Evolutionary conservation across 495 filamentous ascomycete species (phyloP), one percentile per base, ranked within the genome.

Genomic region (Elaphomyces granulatus): DNA sequence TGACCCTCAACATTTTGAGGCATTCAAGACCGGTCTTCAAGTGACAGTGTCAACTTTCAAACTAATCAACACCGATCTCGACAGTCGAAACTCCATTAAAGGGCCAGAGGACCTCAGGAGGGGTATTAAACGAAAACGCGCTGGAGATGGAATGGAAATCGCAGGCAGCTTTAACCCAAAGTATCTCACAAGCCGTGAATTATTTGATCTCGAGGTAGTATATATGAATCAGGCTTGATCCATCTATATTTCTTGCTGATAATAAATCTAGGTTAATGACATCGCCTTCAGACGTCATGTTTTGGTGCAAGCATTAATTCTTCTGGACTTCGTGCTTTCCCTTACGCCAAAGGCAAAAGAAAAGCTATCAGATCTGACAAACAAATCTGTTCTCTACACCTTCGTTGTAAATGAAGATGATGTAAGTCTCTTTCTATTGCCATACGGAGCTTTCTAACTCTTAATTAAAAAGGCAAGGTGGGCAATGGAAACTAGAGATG

Each of bases 211-310:
- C 33, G 90, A 99, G 70, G 82, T 85, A 66, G 38, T 6, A 19
- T 38, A 23, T 10, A 17, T 32, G 1, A 16, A n/a, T n/a, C n/a
- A n/a, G n/a, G n/a, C n/a, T n/a, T n/a, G n/a, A n/a, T n/a, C n/a
- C n/a, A n/a, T n/a, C n/a, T n/a, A n/a, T n/a, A n/a, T n/a, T n/a
- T n/a, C n/a, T n/a, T n/a, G 38, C 15, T 42, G 4, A 38, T 10
- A 7, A n/a, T 23, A 28, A 15, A 20, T 45, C 15, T 48, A 87
- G 81, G 75, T 96, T 50, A 84, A 83, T 55, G 90, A 99, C 53
- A 74, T 92, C 30, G 83, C 92, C 10, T 96, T 99, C 49, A 72
- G 90, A 40, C 70, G 90, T 39, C 86, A 99, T 58, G 82, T 96
- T 35, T 68, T 95, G 35, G 86, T 99, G 6, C 90, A 99, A 57